These are phyloP conservation scores for Solanum piurae DNA, from an alignment of 257 asterid species.

Conservation along the genomic window DNA sequence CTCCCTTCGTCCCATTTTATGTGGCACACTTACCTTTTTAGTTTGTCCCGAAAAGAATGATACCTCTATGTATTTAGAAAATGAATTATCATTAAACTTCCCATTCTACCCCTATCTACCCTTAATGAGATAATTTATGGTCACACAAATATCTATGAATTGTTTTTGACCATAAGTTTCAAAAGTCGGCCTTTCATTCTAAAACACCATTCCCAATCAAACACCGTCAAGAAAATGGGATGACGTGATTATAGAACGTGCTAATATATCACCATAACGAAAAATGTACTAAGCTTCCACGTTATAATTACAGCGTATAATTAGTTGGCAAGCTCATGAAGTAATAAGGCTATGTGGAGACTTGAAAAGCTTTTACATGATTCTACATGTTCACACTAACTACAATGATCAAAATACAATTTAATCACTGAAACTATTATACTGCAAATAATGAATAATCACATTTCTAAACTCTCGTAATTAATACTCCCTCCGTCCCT, in stretches of 20 bases:
- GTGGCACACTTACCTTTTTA: neutral
- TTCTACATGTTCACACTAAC: neutral
- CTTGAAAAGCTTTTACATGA: neutral
- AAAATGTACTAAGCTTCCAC: neutral
- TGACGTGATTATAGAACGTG: neutral
- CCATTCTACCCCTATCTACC: neutral
- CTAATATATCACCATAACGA: neutral
- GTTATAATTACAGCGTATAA: neutral
- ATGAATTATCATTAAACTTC: neutral
- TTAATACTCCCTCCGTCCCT: neutral
- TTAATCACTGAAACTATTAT: neutral
- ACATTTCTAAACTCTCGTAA: neutral
- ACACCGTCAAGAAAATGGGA: neutral
- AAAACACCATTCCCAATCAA: neutral
- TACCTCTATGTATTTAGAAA: neutral
- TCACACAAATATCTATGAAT: neutral
- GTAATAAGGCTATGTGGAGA: neutral
- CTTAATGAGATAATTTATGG: neutral
- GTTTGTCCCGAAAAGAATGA: neutral
- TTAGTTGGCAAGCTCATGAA: neutral
- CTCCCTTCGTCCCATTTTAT: neutral
- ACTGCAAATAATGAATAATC: neutral
- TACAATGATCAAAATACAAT: neutral
- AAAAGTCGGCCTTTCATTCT: neutral
- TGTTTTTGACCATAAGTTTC: neutral